Percentiles rank a stretch among this genome's conserved stretches.
These are phyloP conservation scores for Penicillium sp. DNA, from an alignment of 2,329 filamentous ascomycete genomes.

Conservation along the genomic window DNA sequence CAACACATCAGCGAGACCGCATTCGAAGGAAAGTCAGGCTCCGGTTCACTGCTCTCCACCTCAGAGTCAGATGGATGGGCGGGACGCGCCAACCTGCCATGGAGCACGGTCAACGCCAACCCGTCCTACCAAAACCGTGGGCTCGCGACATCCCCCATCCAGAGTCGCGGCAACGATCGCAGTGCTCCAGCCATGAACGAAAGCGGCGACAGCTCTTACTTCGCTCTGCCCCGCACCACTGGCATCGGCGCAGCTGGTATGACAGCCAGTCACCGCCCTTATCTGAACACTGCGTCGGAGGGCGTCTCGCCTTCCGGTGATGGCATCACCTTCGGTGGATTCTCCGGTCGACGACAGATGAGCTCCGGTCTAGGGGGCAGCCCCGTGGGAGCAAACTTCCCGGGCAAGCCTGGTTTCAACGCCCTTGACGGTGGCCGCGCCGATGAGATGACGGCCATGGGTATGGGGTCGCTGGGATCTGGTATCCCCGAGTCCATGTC, in stretches of 20 bases:
- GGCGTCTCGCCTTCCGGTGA: constrained; percentile 39
- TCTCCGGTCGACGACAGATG: constrained; percentile 33
- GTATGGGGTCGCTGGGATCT: constrained; percentile 33
- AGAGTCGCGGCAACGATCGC: constrained; percentile 54
- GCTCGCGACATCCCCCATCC: constrained; percentile 60
- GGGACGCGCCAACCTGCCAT: constrained; percentile 55
- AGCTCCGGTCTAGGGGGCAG: constrained; percentile 35
- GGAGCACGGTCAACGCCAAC: constrained; percentile 56
- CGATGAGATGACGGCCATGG: constrained; percentile 34
- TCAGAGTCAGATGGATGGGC: constrained; percentile 69
- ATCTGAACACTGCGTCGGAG: constrained; percentile 36
- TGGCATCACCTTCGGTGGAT: constrained; percentile 32
- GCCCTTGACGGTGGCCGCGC: constrained; percentile 31
- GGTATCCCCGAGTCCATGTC: constrained; percentile 31
- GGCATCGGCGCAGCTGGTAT: constrained; percentile 43
- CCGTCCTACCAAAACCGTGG: constrained; percentile 38
- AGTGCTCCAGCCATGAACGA: constrained; percentile 44
- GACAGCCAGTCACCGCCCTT: constrained; percentile 32
- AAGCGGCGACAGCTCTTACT: constrained; percentile 50
- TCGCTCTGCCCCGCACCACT: constrained; percentile 46
- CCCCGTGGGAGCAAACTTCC: constrained; percentile 33
- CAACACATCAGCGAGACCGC: constrained; percentile 30
- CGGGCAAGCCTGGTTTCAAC: constrained; percentile 33
- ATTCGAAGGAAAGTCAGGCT: constrained; percentile 64
- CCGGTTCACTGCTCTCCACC: constrained; percentile 67